Evolutionary conservation across 2,329 filamentous ascomycete genomes (phyloP).

Genomic region (Pezicula carpinea): DNA sequence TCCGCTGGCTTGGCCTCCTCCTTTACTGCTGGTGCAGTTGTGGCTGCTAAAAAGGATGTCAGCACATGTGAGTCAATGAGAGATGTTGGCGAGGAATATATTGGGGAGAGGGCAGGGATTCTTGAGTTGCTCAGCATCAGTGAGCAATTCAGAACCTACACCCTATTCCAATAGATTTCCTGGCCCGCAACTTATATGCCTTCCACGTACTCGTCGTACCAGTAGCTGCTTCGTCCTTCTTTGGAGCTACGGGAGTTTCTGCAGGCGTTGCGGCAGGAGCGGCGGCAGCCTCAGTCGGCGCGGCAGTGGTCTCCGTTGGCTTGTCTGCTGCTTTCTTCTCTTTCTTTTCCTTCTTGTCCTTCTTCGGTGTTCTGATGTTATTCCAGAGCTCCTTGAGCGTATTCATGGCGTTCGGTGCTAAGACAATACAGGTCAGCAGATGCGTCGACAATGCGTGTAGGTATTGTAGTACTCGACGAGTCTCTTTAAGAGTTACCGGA

Average conservation of each 20-base stretch:
- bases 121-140: no score
- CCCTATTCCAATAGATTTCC: no score
- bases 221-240: conserved; percentile 1
- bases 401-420: conserved; percentile 26
- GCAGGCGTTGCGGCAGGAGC: conserved; percentile 16
- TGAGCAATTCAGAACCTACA: no score
- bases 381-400: conserved; percentile 18
- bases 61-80: no score
- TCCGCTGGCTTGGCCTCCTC: conserved; percentile 11
- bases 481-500: no score
- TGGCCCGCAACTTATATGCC: no score
- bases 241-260: conserved; percentile 3
- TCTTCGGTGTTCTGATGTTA: conserved; percentile 24
- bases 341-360: conserved; percentile 24
- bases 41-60: no score
- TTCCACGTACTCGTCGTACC: not conserved
- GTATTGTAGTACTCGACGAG: not conserved
- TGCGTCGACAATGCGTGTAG: not conserved
- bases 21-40: no score
- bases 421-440: conserved; percentile 10
- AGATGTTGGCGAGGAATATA: no score
- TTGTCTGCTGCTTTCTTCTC: conserved; percentile 22
- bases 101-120: no score
- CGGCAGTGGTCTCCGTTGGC: conserved; percentile 9
- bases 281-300: not conserved